A percentile compares a stretch with the other conserved stretches of the same genome.
phyloP scores from a whole-genome alignment of 805 yeast genomes.

The Candida ipomoeae region DNA sequence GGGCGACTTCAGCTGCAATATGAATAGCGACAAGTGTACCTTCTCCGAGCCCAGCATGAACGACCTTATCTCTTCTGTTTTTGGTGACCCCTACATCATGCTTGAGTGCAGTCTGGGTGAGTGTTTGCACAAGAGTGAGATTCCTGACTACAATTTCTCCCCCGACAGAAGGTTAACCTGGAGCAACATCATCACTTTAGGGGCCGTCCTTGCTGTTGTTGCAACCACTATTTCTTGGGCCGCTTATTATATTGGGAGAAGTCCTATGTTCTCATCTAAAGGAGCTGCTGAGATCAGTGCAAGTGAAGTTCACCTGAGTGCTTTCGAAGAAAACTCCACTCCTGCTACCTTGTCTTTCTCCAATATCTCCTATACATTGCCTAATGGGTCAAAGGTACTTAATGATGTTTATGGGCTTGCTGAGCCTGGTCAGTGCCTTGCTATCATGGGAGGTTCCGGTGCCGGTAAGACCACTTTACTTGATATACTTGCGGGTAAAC shows the following conservation, averaged over 20 bases:
- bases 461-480: conserved; percentile 95
- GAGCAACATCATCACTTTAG: conserved; percentile 45
- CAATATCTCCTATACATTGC: conserved; percentile 56
- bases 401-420: conserved; percentile 68
- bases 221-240: conserved; percentile 40
- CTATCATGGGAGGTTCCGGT: conserved; percentile 98
- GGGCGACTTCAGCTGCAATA: conserved; percentile 83
- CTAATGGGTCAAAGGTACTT: conserved; percentile 49
- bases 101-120: conserved; percentile 82
- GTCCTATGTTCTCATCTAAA: conserved; percentile 52
- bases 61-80: conserved; percentile 80
- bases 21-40: conserved; percentile 55
- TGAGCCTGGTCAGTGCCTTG: conserved; percentile 83
- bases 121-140: conserved; percentile 86
- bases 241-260: conserved; percentile 48
- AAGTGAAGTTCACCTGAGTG: conserved; percentile 23
- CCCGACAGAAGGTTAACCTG: conserved; percentile 41
- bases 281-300: conserved; percentile 16
- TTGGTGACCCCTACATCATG: conserved; percentile 91
- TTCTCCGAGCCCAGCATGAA: conserved; percentile 97
- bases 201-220: conserved; percentile 40
- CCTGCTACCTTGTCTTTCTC: conserved; percentile 78
- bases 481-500: conserved; percentile 86
- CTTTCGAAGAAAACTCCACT: conserved; percentile 50
- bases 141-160: conserved; percentile 85